Percentiles rank a stretch among this genome's conserved stretches.
Evolutionary conservation across 805 yeast genomes (phyloP).

Genomic region (Lachancea lanzarotensis): DNA sequence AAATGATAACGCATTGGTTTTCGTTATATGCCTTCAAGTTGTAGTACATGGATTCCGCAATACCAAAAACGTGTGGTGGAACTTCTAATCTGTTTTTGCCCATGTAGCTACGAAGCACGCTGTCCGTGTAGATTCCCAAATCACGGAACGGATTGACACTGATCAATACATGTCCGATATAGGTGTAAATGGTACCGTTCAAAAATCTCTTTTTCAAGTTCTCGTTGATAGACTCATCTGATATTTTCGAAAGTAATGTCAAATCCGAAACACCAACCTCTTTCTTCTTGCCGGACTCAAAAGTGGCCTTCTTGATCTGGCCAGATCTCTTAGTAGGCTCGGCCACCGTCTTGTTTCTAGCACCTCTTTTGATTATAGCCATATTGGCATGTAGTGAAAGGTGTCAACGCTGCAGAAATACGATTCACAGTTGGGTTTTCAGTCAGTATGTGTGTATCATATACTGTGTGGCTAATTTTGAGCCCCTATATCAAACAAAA

Average conservation of each 20-base stretch:
- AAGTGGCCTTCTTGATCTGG: constrained; percentile 79
- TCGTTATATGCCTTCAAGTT: constrained; percentile 91
- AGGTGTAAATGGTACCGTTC: constrained; percentile 86
- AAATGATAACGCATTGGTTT: constrained; percentile 93
- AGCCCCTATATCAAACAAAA: neutral
- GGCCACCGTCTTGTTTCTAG: constrained; percentile 46
- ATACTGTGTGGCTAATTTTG: neutral
- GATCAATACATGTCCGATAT: constrained; percentile 89
- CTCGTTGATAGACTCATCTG: constrained; percentile 89
- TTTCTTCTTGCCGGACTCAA: constrained; percentile 79
- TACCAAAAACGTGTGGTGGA: constrained; percentile 97
- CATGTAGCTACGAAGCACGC: constrained; percentile 64
- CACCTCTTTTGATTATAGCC: constrained; percentile 77
- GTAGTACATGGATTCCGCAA: constrained; percentile 95
- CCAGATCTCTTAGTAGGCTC: constrained; percentile 50
- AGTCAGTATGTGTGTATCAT: neutral
- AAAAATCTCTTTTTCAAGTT: constrained; percentile 83
- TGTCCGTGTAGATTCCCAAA: constrained; percentile 87
- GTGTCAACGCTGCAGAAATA: no score
- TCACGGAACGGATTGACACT: constrained; percentile 96
- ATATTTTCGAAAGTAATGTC: constrained; percentile 78
- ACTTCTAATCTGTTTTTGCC: constrained; percentile 94
- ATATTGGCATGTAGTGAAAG: constrained; percentile 29
- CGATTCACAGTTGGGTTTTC: neutral
- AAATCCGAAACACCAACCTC: constrained; percentile 98